These are phyloP conservation scores for Phaffia tasmanica DNA, from an alignment of 768 basidiomycete species.

Conservation along the genomic window DNA sequence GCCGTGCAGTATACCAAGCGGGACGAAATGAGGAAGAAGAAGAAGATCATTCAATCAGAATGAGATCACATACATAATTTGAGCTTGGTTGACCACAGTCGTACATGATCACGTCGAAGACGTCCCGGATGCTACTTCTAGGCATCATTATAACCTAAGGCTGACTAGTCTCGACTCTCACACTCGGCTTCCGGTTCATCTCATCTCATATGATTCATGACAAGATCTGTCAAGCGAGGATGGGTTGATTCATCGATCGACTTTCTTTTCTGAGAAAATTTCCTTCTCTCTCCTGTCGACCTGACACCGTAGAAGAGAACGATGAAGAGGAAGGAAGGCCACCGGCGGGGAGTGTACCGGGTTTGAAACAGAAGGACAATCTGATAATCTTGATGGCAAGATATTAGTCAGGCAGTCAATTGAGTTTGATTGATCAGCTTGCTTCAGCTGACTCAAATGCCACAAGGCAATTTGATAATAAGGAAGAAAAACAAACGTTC, in stretches of 20 bases:
- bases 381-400: constrained; percentile 14
- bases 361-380: not conserved
- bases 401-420: too few relatives aligned
- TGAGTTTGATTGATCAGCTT: too few relatives aligned
- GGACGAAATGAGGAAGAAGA: too few relatives aligned
- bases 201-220: constrained; percentile 16
- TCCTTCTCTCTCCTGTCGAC: not conserved
- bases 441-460: too few relatives aligned
- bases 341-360: too few relatives aligned
- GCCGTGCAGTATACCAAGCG: too few relatives aligned
- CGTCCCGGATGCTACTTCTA: constrained; percentile 9
- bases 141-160: constrained; percentile 15
- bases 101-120: too few relatives aligned
- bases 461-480: too few relatives aligned
- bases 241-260: constrained; percentile 1
- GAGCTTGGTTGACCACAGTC: too few relatives aligned
- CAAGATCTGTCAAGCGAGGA: constrained; percentile 3
- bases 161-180: constrained; percentile 5
- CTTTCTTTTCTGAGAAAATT: not conserved
- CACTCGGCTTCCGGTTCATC: not conserved
- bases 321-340: not conserved
- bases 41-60: too few relatives aligned
- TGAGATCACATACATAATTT: too few relatives aligned
- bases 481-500: too few relatives aligned
- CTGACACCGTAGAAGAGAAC: not conserved